A percentile compares a stretch with the other conserved stretches of the same genome.
Evolutionary conservation across 305 asterid species (phyloP).

Genomic region (Stenogyne calaminthoides): DNA sequence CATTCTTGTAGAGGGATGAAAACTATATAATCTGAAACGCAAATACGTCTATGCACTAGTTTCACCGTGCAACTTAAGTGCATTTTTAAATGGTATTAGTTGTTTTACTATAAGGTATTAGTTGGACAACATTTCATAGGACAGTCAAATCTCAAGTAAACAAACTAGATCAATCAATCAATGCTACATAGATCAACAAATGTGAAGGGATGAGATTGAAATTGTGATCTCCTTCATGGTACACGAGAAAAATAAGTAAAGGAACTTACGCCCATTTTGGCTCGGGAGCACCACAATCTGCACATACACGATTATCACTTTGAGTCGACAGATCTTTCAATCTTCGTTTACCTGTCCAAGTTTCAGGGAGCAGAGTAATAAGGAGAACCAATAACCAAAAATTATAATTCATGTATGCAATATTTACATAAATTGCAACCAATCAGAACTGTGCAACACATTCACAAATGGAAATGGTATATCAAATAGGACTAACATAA

Average conservation of each 20-base stretch:
- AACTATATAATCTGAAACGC: too few species aligned
- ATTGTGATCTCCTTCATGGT: too few species aligned
- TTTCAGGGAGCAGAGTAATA: background rate
- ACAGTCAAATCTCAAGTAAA: too few species aligned
- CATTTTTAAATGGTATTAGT: too few species aligned
- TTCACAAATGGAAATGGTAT: background rate
- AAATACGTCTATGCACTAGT: too few species aligned
- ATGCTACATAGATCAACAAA: too few species aligned
- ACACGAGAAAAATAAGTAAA: background rate
- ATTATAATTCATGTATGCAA: background rate
- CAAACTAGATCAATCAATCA: too few species aligned
- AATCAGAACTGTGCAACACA: background rate
- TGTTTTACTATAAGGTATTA: too few species aligned
- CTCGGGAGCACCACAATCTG: constrained; percentile 90
- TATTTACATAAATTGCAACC: background rate
- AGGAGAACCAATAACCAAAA: background rate
- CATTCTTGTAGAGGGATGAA: background rate
- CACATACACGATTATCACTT: constrained; percentile 80
- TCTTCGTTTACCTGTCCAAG: constrained; percentile 68
- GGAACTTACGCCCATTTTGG: constrained; percentile 99
- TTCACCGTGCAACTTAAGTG: too few species aligned
- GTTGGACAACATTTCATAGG: too few species aligned
- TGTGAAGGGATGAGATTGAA: too few species aligned
- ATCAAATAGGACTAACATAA: background rate
- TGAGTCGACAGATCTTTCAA: constrained; percentile 76